These are phyloP conservation scores for Cryptococcus depauperatus DNA, from an alignment of 1,284 basidiomycete genomes.

Conservation along the genomic window DNA sequence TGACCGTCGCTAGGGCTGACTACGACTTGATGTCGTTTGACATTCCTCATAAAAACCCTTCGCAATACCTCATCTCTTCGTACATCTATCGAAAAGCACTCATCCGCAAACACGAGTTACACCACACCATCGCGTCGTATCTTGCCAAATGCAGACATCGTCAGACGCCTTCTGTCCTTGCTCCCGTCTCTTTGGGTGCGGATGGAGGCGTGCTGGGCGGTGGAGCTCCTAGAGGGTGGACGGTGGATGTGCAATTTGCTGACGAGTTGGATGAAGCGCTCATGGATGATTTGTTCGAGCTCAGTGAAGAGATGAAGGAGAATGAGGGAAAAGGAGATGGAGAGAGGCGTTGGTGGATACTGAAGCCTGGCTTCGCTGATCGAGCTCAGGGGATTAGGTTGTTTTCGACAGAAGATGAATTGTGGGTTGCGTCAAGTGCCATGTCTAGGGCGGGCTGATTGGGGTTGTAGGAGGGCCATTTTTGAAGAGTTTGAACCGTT, in stretches of 20 bases:
- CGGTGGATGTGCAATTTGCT: slow-evolving; percentile 79
- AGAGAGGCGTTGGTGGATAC: slow-evolving; percentile 64
- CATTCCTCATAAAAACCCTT: slow-evolving; percentile 49
- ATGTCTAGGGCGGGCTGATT: neutral
- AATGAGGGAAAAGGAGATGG: slow-evolving; percentile 30
- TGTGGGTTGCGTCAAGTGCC: slow-evolving; percentile 43
- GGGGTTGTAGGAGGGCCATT: slow-evolving; percentile 51
- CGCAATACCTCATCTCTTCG: slow-evolving; percentile 61
- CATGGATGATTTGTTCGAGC: slow-evolving; percentile 86
- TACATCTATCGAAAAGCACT: slow-evolving; percentile 87
- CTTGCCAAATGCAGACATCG: slow-evolving; percentile 56
- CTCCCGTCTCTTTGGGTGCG: neutral
- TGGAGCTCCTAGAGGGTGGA: slow-evolving; percentile 74
- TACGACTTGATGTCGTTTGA: slow-evolving; percentile 78
- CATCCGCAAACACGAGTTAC: slow-evolving; percentile 90
- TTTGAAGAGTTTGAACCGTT: slow-evolving; percentile 75
- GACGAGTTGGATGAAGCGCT: slow-evolving; percentile 95
- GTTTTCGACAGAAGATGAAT: slow-evolving; percentile 67
- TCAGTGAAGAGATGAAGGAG: slow-evolving; percentile 57
- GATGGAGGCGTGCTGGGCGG: slow-evolving; percentile 45
- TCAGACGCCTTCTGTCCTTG: slow-evolving; percentile 11
- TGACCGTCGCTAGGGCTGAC: slow-evolving; percentile 23
- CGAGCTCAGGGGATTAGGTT: slow-evolving; percentile 89
- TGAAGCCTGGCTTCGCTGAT: slow-evolving; percentile 97
- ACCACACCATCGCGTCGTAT: slow-evolving; percentile 66